Evolutionary conservation across 331 rosid genomes (phyloP).

Genomic region (Cydonia oblonga): DNA sequence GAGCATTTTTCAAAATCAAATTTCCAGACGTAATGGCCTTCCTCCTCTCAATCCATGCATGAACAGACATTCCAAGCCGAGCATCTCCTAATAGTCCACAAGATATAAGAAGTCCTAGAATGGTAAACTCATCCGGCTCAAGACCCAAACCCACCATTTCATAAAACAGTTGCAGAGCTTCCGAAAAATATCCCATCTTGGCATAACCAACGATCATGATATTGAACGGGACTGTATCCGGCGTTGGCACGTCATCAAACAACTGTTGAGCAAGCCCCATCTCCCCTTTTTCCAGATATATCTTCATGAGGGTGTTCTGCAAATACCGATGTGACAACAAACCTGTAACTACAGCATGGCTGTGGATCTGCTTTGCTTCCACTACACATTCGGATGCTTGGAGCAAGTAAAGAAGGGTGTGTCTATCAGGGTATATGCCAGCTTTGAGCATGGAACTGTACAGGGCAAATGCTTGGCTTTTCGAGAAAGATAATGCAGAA

Average conservation of each 20-base stretch:
- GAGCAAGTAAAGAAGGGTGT: slow-evolving; percentile 35
- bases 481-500: slow-evolving; percentile 28
- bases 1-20: slow-evolving; percentile 44
- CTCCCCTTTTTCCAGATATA: slow-evolving; percentile 29
- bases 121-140: slow-evolving; percentile 37
- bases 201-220: slow-evolving; percentile 37
- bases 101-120: slow-evolving; percentile 34
- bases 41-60: slow-evolving; percentile 45
- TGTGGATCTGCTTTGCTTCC: slow-evolving; percentile 39
- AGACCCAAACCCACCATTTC: slow-evolving; percentile 31
- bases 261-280: slow-evolving; percentile 25
- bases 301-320: slow-evolving; percentile 30
- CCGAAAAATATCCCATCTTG: slow-evolving; percentile 22
- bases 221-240: slow-evolving; percentile 36
- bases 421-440: slow-evolving; percentile 32
- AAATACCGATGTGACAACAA: slow-evolving; percentile 26
- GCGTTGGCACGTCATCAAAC: slow-evolving; percentile 20
- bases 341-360: slow-evolving; percentile 39
- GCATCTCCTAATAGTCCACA: slow-evolving; percentile 32
- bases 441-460: slow-evolving; percentile 33
- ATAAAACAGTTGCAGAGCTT: slow-evolving; percentile 26
- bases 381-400: slow-evolving; percentile 18
- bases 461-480: slow-evolving; percentile 22
- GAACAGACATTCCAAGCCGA: slow-evolving; percentile 45
- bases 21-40: slow-evolving; percentile 27